Evolutionary conservation across 805 yeast species (phyloP), one percentile per base, ranked within the genome.

Genomic region (Komagataella ulmi): DNA sequence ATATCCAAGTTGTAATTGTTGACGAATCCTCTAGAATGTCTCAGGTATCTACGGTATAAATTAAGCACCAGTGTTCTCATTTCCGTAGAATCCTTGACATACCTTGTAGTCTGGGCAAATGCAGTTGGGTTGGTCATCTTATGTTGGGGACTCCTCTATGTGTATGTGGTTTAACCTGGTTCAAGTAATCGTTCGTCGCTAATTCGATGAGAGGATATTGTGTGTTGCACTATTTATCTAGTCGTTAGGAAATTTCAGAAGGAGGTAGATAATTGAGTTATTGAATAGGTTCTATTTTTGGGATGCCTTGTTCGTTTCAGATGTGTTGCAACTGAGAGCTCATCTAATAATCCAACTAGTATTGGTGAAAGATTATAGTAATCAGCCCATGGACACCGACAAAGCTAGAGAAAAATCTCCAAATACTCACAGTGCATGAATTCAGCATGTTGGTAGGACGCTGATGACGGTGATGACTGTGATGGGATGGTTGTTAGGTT

Each of bases 61-160:
- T 77, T 76, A 54, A 88, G 72, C 30, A 85, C 84, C 47, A 89
- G 74, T 56, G 63, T 62, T 57, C 81, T 72, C 71, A 87, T 74
- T 52, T 85, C 90, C 1, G 76, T 72, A 49, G 74, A 72, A 48
- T 80, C 70, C 54, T 76, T 74, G 53, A 87, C 76, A 60, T 81
- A 78, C 63, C 79, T 81, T 24, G 93, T 82, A 45, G 91, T 77
- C 67, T 83, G 87, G 14, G 96, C 95, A 68, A 85, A 85, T 54
- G 87, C 88, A 8, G 96, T 87, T 24, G 95, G 82, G 48, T 79
- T 69, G 19, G 90, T 86, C 76, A 66, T 66, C 17, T 14, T 56
- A 53, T 24, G 24, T 12, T 43, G 44, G 8, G 8, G 46, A 18
- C 46, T 17, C 23, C 14, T 30, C 40, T 30, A 30, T 30, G 40